Base-by-base conservation (phyloP, 2,329 filamentous ascomycete species). In the Colletotrichum sp. region DNA sequence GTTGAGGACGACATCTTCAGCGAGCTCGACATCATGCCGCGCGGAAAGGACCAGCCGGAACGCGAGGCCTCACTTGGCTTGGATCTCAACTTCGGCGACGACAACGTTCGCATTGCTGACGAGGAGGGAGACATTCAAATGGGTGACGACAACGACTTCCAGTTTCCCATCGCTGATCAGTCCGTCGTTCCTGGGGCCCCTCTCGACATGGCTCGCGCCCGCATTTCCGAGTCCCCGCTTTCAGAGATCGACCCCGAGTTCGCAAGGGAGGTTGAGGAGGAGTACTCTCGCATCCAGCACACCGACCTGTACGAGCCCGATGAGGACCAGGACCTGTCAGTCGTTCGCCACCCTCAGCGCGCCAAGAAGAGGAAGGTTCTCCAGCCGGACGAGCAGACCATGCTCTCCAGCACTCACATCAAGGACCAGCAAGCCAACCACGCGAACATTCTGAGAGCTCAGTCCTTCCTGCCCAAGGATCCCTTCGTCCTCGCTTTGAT, bases 361-460 rank as follows among this genome's bases (percentile, higher is more conserved):
- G 91, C 92, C 74, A 90, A 88, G 83, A 95, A 95, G 85, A 93
- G 95, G 80, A 98, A 94, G 85, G 88, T 98, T 28, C 91, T 99
- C 70, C 91, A 92, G 76, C 92, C 95, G n/a, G 98, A 99, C 80
- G 88, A 92, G 18, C 91, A 95, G 78, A 98, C 95, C 24, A 93
- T 95, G 81, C 90, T 98, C 39, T 93, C 93, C 13, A 94, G 90
- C 79, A 89, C 89, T 36, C 92, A 96, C 79, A 96, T 99, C 85
- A 95, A 95, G 83, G 93, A 94, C 78, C 95, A 98, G 83, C 96
- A 98, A 83, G 90, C 93, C 73, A 95, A 98, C 83, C 94, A 95
- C 78, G 94, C 95, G 62, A 95, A 94, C 81, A 99, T 99, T 77
- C 89, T 98, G 73, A 96, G 94, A 85, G 91, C 94, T 3, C 92